Percentiles rank a stretch among this genome's conserved stretches.
Evolutionary conservation across 176 grass and related monocot genomes (phyloP).

Genomic region (Musa schizocarpa): DNA sequence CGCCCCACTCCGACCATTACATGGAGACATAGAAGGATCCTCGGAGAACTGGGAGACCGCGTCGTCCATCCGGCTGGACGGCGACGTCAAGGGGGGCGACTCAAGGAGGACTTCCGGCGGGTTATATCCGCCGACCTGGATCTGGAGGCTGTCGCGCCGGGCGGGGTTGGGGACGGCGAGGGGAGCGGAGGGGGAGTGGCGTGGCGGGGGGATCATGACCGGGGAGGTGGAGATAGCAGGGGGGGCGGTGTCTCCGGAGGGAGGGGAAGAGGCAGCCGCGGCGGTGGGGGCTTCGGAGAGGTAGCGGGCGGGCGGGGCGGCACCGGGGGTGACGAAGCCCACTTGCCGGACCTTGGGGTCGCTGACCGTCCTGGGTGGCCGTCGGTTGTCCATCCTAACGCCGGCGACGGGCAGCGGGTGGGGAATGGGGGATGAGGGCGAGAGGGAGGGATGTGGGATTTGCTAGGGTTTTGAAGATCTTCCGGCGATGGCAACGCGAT

Average conservation of each 20-base stretch:
- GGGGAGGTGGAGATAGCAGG: slow-evolving; percentile 40
- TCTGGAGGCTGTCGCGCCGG: not conserved
- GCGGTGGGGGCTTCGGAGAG: slow-evolving; percentile 17
- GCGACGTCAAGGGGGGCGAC: slow-evolving; percentile 23
- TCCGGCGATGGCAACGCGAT: not conserved
- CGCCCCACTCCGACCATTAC: not conserved
- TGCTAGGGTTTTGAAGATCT: not conserved
- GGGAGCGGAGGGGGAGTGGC: slow-evolving; percentile 29
- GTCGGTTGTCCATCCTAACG: slow-evolving; percentile 50
- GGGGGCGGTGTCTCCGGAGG: slow-evolving; percentile 20
- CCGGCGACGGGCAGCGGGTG: slow-evolving; percentile 1
- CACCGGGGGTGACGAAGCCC: slow-evolving; percentile 56
- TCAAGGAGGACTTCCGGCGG: slow-evolving; percentile 26
- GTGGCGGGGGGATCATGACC: slow-evolving; percentile 79
- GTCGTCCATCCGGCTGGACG: slow-evolving; percentile 16
- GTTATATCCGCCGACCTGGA: slow-evolving; percentile 31
- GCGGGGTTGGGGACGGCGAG: slow-evolving; percentile 8
- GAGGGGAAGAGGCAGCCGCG: slow-evolving; percentile 17
- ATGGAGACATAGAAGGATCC: slow-evolving; percentile 22
- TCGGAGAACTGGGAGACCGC: slow-evolving; percentile 29
- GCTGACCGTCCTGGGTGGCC: slow-evolving; percentile 44
- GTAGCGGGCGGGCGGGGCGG: slow-evolving; percentile 19
- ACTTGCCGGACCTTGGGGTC: slow-evolving; percentile 83
- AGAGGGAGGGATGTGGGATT: no score
- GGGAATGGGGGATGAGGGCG: not conserved